Base-by-base conservation (phyloP, 176 grass and related monocot species). In the Carex pumila region DNA sequence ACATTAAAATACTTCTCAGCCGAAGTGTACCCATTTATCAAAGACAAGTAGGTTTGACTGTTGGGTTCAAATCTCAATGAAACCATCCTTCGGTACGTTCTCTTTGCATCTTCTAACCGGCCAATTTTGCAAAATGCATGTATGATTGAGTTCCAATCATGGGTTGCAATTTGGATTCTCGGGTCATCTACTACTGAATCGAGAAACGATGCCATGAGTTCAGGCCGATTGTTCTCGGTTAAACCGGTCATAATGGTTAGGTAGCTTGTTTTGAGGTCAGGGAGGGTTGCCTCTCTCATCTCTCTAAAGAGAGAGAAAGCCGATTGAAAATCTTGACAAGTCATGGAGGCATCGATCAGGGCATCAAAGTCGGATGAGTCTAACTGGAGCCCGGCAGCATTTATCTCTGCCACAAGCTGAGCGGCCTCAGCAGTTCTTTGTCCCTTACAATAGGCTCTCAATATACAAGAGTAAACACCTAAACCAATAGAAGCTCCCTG, bases 211-310 rank as follows among this genome's bases (percentile, higher is more conserved):
- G 96, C 96, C 96, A 98, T 98, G 70, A 95, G 91, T 49, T 89
- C 96, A 78, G 96, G 91, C 12, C 89, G 85, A 56, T 98, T 91
- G 72, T 95, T 98, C 85, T 98, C 96, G 19, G 90, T 98, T 75
- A 98, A 89, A 29, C 96, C 96, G 43, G 91, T 98, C 96, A 98
- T 98, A 82, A 98, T 98, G 75, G 96, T 95, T 77, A 98, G 91
- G 87, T 98, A 98, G 18, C 96, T 95, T 61, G 84, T 93, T 72
- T 89, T 93, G 64, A 98, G 86, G 61, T 98, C 88, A 70, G 89
- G 85, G 57, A 98, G 80, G 71, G 87, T 95, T 7, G 91, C 96
- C 83, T 95, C 96, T 70, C 93, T 90, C 93, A 98, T 95, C 62
- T 98, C 96, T 86, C 89, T 91, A 36, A 93, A 98, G 82, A 98